A percentile compares a stretch with the other conserved stretches of the same genome.
Conservation (phyloP, 2,329 filamentous ascomycete genomes). For the Coniochaeta sp. region DNA sequence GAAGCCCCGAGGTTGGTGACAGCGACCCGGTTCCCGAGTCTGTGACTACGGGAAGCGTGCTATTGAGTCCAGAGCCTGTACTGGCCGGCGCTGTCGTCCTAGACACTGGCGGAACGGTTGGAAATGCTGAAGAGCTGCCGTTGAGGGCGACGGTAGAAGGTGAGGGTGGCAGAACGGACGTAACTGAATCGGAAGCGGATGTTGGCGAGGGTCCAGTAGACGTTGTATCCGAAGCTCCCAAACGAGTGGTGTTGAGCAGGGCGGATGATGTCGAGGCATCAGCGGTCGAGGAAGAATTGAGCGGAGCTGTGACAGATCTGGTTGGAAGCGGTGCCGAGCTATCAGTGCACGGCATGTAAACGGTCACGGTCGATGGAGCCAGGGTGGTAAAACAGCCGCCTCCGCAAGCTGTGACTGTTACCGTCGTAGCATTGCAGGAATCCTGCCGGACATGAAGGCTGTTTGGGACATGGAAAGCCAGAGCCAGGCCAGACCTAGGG, state of each 20-base stretch:
- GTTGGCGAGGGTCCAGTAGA: neutral
- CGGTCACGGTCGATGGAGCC: conserved; percentile 2
- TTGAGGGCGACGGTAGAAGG: neutral
- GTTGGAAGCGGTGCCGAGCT: neutral
- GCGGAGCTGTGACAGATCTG: neutral
- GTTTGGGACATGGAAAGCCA: neutral
- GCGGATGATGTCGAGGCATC: neutral
- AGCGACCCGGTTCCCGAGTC: neutral
- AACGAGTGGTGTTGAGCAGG: neutral
- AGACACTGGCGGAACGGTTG: neutral
- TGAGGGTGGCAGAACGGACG: neutral
- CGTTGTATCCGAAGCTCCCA: neutral
- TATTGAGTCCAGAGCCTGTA: neutral
- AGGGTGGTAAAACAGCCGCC: neutral
- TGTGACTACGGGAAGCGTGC: neutral
- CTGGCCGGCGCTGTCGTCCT: neutral
- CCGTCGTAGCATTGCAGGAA: conserved; percentile 4
- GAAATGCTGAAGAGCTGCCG: neutral
- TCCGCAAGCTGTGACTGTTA: conserved; percentile 9
- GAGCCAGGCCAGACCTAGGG: neutral
- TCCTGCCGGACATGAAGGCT: neutral
- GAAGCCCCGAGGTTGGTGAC: neutral
- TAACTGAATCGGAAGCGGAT: neutral
- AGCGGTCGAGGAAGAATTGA: neutral
- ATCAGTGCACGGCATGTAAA: conserved; percentile 2